These are phyloP conservation scores for Ophiocordyceps australis DNA, from an alignment of 2,329 filamentous ascomycete genomes.

Conservation along the genomic window DNA sequence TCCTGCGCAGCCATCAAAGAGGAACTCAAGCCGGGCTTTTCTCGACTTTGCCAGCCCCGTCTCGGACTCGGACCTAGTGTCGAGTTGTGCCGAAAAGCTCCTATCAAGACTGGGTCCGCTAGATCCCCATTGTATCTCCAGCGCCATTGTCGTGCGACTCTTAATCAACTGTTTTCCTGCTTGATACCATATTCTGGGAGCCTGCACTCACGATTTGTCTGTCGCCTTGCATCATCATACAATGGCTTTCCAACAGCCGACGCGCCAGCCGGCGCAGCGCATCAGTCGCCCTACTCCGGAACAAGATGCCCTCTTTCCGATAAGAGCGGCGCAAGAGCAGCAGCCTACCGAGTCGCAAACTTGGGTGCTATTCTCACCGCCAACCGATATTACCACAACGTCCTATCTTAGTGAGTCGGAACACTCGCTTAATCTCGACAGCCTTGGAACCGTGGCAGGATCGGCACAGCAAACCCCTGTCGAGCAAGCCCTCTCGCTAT, in stretches of 20 bases:
- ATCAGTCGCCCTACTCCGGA: constrained; percentile 16
- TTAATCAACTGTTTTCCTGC: too few species aligned
- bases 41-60: too few species aligned
- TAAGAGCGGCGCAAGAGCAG: constrained; percentile 9
- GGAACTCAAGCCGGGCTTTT: too few species aligned
- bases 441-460: constrained; percentile 49
- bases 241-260: constrained; percentile 46
- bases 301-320: constrained; percentile 9
- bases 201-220: too few species aligned
- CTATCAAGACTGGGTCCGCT: too few species aligned
- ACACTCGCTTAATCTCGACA: constrained; percentile 52
- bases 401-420: constrained; percentile 53
- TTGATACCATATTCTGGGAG: too few species aligned
- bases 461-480: constrained; percentile 33
- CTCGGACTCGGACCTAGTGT: too few species aligned
- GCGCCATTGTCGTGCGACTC: too few species aligned
- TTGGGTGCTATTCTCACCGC: constrained; percentile 89
- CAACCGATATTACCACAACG: constrained; percentile 41
- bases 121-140: too few species aligned
- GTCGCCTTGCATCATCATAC: constrained; percentile 2
- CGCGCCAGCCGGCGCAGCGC: constrained; percentile 31
- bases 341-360: constrained; percentile 59
- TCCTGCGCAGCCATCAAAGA: too few species aligned
- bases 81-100: too few species aligned
- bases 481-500: constrained; percentile 17